Base-by-base conservation (phyloP, 1,284 basidiomycete genomes). In the Lignosus rhinocerotis region DNA sequence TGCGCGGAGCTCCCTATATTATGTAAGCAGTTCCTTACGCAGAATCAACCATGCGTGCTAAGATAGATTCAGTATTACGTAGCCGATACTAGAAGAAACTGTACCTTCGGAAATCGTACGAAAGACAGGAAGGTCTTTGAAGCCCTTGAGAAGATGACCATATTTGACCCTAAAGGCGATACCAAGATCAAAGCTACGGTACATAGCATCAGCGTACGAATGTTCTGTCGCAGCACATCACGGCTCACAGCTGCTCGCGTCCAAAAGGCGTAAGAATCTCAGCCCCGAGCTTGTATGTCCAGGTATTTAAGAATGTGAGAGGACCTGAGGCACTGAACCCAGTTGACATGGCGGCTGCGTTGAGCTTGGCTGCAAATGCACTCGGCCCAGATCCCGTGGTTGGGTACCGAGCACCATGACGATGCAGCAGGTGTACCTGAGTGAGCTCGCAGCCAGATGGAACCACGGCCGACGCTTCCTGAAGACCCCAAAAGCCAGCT, bases 181-280 rank as follows among this genome's bases (percentile, higher is more conserved):
- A 6, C 82, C 81, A 8, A 82, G 72, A 39, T 81, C 73, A 51
- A 80, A 81, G 10, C 80, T 83, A 47, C 21, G 17, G 25, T n/a
- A 45, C 21, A 21, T 21, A 36, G 14, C 2, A 7, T 41, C 2
- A 8, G 42, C 10, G 38, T 3, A 10, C 31, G 6, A 38, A 9
- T 9, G 14, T 16, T 14, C 14, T 4, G 36, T 39, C 5, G 36
- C 4, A 3, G 11, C 16, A 25, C 5, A 45, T 25, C 16, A 41
- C 25, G 25, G 25, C 76, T 60, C 59, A 83, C 78, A 83, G 65
- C 60, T 86, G 78, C 57, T 82, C 73, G 8, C 83, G 75, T 7
- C 82, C 83, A 56, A 83, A 81, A 0, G 85, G 85, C 8, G 81
- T 83, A 56, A 88, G 70, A 32, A 85, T 69, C 65, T 86, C 85